Base-by-base conservation (phyloP, 2,329 filamentous ascomycete species). In the Fusarium dimerum region DNA sequence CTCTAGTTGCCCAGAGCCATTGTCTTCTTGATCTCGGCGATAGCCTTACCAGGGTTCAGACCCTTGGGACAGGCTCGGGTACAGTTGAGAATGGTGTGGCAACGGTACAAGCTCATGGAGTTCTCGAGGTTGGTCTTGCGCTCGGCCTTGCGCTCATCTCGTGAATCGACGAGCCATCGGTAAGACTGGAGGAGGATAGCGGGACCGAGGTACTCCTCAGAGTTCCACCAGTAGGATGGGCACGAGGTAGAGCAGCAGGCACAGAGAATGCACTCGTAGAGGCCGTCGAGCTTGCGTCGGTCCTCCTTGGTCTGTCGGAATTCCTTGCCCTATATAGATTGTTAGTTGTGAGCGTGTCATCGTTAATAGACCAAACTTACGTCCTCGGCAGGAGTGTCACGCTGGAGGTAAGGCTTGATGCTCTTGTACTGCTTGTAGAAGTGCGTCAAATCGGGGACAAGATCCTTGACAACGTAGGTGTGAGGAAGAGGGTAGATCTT, bases 371-470 rank as follows among this genome's bases (percentile, higher is more conserved):
- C 36, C 26, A 39, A 40, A 42, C 45, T 73, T 83, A 95, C 90
- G 71, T 97, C 90, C 63, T 86, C 84, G 41, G 90, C 79, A 50
- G 90, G 88, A 29, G 90, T 94, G 60, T 92, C 88, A 69, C 92
- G 86, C 80, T 97, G 94, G 48, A 99, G 86, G 75, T 96, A 99
- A 41, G 94, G 94, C 86, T 97, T 96, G 78, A 99, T 97, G 15
- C 92, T 97, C 79, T 97, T 96, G 85, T 99, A 99, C 82, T 99
- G 94, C 84, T 97, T 97, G 86, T 99, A 99, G 80, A 99, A 97
- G 70, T 94, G 89, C 58, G 94, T 99, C 79, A 99, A 80, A 73
- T 99, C 94, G 54, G 94, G 93, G 34, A 99, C 94, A 58, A 99
- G 86, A 73, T 99, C 94, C 85, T 97, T 99, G 78, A 99, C 92